Evolutionary conservation across 2,329 filamentous ascomycete genomes (phyloP).

Genomic region (Diaporthe sp.): DNA sequence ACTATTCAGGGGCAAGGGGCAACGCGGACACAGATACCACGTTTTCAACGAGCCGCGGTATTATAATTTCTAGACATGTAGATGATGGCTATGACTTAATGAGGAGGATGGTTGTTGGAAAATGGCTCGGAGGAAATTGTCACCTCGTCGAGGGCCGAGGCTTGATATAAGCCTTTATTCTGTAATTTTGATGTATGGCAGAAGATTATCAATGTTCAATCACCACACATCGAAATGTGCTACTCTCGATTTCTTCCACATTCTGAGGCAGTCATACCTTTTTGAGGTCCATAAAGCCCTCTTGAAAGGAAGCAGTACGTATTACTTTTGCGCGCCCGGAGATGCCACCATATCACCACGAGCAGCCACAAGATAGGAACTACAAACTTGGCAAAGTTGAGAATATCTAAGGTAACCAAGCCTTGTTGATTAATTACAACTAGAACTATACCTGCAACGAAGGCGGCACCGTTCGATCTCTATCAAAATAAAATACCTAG

Average conservation of each 20-base stretch:
- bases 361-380: neutral
- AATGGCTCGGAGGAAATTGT: neutral
- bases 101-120: neutral
- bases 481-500: no score
- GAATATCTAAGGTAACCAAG: neutral
- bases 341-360: no score
- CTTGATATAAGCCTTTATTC: neutral
- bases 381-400: neutral
- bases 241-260: neutral
- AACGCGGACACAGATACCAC: constrained; percentile 92
- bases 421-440: neutral
- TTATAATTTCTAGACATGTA: constrained; percentile 51
- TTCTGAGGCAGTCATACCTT: neutral
- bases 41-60: constrained; percentile 95
- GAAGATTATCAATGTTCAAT: neutral
- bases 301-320: neutral
- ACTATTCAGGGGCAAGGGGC: constrained; percentile 86
- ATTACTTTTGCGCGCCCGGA: neutral
- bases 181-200: neutral
- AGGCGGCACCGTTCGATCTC: no score
- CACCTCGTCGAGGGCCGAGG: neutral
- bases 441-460: no score
- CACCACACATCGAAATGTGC: no score
- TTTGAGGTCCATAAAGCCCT: neutral
- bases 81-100: constrained; percentile 6